Base-by-base conservation (phyloP, 1,284 basidiomycete genomes). In the Boletus calvinii region DNA sequence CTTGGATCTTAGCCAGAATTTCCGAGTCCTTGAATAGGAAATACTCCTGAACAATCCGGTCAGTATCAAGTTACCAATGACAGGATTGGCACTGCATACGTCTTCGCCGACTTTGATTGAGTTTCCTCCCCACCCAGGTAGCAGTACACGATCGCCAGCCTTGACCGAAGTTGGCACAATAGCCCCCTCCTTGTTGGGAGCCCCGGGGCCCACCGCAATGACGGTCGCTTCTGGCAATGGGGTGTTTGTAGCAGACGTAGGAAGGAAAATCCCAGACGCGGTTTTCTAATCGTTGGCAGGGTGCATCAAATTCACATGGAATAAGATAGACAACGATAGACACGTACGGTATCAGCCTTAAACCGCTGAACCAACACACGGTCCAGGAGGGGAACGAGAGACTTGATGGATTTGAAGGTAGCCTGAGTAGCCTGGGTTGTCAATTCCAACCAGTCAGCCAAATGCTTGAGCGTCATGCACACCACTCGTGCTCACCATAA, bases 81-180 rank as follows among this genome's bases (percentile, higher is more conserved):
- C 32, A 15, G 4, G 17, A n/a, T 36, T 12, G 22, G 7, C 29
- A 35, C 24, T 1, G 81, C 90, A 62, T 66, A 94, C 94, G 69
- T 98, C 95, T 30, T 99, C 96, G 53, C 94, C 95, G 49, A 99
- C 85, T 76, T 98, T 99, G 76, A 99, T 95, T 17, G 90, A 73
- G 72, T 88, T 94, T 15, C 96, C 96, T 52, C 96, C 96, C 92
- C 95, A 99, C 22, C 91, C 90, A 8, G 96, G 96, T 6, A 99
- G 78, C 48, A 99, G 78, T 9, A 98, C 94, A 36, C 91, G 83
- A 77, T 98, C 96, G 43, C 96, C 96, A 29, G 87, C 79, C 76
- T 90, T 85, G 52, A 98, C 94, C 35, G 77, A 74, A 22, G 86
- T 82, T 11, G 94, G 90, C n/a, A 89, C 74, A 17, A 96, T 54